Conservation (phyloP, 2,329 filamentous ascomycete genomes). For the Ampelomyces quisqualis region DNA sequence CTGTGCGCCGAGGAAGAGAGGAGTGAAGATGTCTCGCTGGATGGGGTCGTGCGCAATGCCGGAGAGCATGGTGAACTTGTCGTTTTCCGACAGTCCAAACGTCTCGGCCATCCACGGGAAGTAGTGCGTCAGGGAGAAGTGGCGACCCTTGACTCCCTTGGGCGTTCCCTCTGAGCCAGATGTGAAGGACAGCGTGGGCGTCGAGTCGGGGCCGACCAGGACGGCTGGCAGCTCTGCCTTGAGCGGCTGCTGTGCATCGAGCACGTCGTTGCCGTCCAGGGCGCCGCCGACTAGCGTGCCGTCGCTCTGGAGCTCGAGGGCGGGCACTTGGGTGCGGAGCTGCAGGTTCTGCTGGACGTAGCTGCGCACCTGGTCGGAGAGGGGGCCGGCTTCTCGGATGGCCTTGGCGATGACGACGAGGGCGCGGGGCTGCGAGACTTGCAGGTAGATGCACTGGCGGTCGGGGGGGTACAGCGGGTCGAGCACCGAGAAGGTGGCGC, state of each 20-base stretch:
- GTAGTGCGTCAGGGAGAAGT: slow-evolving; percentile 83
- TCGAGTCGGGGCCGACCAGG: slow-evolving; percentile 81
- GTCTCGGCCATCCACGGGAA: slow-evolving; percentile 90
- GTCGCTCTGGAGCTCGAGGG: slow-evolving; percentile 68
- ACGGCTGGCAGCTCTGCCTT: slow-evolving; percentile 66
- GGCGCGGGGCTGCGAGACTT: slow-evolving; percentile 72
- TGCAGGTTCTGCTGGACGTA: slow-evolving; percentile 74
- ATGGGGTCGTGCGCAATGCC: slow-evolving; percentile 75
- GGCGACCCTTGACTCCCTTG: slow-evolving; percentile 84
- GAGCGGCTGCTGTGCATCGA: slow-evolving; percentile 56
- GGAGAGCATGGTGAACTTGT: slow-evolving; percentile 77
- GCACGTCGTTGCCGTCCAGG: slow-evolving; percentile 65
- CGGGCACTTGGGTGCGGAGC: slow-evolving; percentile 73
- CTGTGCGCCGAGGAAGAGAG: slow-evolving; percentile 80
- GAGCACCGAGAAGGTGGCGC: slow-evolving; percentile 64
- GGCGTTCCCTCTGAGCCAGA: slow-evolving; percentile 74
- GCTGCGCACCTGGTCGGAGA: slow-evolving; percentile 59
- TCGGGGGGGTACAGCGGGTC: slow-evolving; percentile 79
- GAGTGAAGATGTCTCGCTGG: slow-evolving; percentile 80
- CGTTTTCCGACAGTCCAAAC: slow-evolving; percentile 71
- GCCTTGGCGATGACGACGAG: slow-evolving; percentile 74
- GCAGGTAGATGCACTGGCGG: slow-evolving; percentile 78
- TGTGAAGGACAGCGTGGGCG: slow-evolving; percentile 65
- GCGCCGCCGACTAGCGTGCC: slow-evolving; percentile 71
- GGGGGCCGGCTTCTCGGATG: slow-evolving; percentile 64